Conservation (phyloP, 768 basidiomycete species). For the Tricholoma hemisulphureum region DNA sequence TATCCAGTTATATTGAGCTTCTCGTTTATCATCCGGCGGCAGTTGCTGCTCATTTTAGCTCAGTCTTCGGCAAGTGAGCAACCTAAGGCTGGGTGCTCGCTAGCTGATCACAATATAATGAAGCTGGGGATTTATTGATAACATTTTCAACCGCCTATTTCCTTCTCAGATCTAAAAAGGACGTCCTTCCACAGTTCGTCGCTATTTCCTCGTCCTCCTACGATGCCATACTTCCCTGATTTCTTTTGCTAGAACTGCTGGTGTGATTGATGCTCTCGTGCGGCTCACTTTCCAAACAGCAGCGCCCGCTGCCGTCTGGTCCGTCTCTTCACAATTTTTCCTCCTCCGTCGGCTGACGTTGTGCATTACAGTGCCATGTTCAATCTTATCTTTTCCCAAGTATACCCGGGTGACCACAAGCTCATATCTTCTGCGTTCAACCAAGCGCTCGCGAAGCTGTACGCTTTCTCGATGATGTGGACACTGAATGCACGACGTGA, state of each 20-base stretch:
- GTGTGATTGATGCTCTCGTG: constrained; percentile 27
- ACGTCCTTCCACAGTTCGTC: constrained; percentile 28
- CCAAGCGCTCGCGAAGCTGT: constrained; percentile 30
- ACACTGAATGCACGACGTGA: constrained; percentile 30
- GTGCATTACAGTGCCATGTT: constrained; percentile 30
- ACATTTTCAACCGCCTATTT: constrained; percentile 26
- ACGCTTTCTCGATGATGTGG: constrained; percentile 39
- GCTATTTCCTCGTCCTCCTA: not conserved
- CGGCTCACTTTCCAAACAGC: constrained; percentile 32
- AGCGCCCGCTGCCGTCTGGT: constrained; percentile 36
- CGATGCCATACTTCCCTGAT: not conserved
- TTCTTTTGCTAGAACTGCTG: constrained; percentile 19
- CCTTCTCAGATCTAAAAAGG: constrained; percentile 25
- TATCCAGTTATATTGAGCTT: not conserved
- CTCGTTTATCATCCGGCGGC: not conserved
- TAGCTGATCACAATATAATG: not conserved
- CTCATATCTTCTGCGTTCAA: constrained; percentile 31
- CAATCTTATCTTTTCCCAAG: constrained; percentile 35
- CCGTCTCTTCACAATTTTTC: not conserved
- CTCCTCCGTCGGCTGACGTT: not conserved
- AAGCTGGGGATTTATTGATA: constrained; percentile 30
- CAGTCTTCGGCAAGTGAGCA: constrained; percentile 27
- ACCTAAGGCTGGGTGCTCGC: not conserved
- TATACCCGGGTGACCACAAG: constrained; percentile 19
- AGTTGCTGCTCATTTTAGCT: constrained; percentile 29